Percentiles rank a stretch among this genome's conserved stretches.
Evolutionary conservation across 2,329 filamentous ascomycete genomes (phyloP).

Genomic region (Fusarium mexicanum): DNA sequence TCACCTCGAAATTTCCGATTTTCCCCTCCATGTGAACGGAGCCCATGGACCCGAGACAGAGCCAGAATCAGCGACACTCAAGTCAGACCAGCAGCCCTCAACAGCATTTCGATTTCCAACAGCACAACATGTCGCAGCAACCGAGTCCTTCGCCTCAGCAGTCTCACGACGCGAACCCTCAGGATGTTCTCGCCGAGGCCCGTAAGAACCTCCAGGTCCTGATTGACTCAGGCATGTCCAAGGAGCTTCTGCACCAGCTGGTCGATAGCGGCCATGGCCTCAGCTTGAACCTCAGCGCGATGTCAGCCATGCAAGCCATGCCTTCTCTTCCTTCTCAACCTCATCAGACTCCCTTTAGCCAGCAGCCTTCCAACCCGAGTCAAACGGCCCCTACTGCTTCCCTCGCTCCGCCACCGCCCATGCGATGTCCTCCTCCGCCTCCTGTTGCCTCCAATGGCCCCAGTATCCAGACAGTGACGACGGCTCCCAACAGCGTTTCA

Average conservation of each 20-base stretch:
- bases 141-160: constrained; percentile 42
- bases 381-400: constrained; percentile 34
- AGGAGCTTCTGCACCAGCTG: constrained; percentile 54
- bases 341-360: constrained; percentile 32
- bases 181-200: constrained; percentile 57
- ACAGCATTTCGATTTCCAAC: constrained; percentile 35
- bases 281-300: constrained; percentile 33
- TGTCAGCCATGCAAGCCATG: constrained; percentile 28
- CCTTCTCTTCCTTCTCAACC: constrained; percentile 24
- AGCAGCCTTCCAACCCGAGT: constrained; percentile 26
- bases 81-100: constrained; percentile 42
- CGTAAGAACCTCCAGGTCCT: constrained; percentile 57
- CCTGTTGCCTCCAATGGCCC: constrained; percentile 37
- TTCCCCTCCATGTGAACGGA: constrained; percentile 40
- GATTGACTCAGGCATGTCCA: constrained; percentile 57
- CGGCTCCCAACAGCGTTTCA: constrained; percentile 29
- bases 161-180: constrained; percentile 49
- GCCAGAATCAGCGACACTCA: constrained; percentile 19
- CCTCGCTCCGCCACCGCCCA: constrained; percentile 45
- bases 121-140: constrained; percentile 39
- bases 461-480: constrained; percentile 31
- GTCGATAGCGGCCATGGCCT: constrained; percentile 52
- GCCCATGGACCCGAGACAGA: constrained; percentile 47
- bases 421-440: constrained; percentile 48
- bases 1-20: constrained; percentile 37